Conservation (phyloP, 805 yeast genomes). For the Saccharomycopsis olivae region DNA sequence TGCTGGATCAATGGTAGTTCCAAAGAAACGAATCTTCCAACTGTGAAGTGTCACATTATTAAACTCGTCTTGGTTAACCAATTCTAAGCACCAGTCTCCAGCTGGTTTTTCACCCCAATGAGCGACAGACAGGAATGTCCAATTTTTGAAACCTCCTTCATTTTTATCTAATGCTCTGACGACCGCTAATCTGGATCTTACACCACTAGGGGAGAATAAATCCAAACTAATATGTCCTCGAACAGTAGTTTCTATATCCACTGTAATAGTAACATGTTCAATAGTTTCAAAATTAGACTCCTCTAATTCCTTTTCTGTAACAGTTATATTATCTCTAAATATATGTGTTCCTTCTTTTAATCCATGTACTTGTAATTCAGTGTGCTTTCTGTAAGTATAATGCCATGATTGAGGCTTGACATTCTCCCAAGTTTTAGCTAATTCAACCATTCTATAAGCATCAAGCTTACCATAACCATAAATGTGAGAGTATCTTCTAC, state of each 20-base stretch:
- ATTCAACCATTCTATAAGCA: conserved; percentile 60
- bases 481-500: conserved; percentile 65
- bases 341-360: conserved; percentile 16
- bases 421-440: conserved; percentile 65
- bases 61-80: conserved; percentile 30
- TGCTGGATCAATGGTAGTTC: conserved; percentile 58
- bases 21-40: conserved; percentile 79
- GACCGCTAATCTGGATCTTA: conserved; percentile 63
- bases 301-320: conserved; percentile 39
- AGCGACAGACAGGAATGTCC: conserved; percentile 97
- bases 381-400: conserved; percentile 35
- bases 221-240: conserved; percentile 65
- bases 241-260: conserved; percentile 49
- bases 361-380: conserved; percentile 23
- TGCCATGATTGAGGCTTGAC: conserved; percentile 91
- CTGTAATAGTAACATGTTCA: conserved; percentile 81
- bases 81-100: conserved; percentile 77
- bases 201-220: conserved; percentile 67
- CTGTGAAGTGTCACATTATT: conserved; percentile 36
- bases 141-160: conserved; percentile 50
- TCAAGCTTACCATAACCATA: conserved; percentile 93
- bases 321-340: conserved; percentile 31
- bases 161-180: conserved; percentile 50
- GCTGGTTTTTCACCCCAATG: conserved; percentile 85
- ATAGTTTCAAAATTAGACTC: conserved; percentile 53